Evolutionary conservation across 129 eudicot species (phyloP).

Genomic region (Glebionis coronaria): DNA sequence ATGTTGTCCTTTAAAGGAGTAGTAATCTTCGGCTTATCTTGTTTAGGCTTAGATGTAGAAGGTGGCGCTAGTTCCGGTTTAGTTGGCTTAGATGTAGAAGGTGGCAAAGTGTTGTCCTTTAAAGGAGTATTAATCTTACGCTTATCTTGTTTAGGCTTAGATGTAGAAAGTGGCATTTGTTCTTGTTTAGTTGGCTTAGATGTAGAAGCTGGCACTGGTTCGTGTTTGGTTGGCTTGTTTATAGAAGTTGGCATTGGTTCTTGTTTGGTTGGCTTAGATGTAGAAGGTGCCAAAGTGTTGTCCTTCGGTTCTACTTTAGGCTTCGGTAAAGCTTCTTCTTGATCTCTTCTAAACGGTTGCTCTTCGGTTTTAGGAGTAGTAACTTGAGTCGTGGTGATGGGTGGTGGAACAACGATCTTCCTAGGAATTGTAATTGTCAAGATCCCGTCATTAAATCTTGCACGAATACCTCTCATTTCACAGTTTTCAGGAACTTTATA

Average conservation of each 20-base stretch:
- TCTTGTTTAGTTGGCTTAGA: not conserved
- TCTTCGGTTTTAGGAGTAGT: conserved; percentile 11
- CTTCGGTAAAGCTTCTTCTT: conserved; percentile 11
- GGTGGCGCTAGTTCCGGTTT: conserved; percentile 6
- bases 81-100: too few species aligned
- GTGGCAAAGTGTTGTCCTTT: not conserved
- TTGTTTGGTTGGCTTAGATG: not conserved
- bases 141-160: not conserved
- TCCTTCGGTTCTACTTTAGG: conserved; percentile 1
- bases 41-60: too few species aligned
- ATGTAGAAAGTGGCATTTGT: conserved; percentile 1
- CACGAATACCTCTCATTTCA: conserved; percentile 40
- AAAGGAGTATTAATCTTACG: conserved; percentile 8
- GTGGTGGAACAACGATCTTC: conserved; percentile 7
- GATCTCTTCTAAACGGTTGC: conserved; percentile 10
- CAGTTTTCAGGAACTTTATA: conserved; percentile 48
- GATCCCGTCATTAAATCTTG: conserved; percentile 51
- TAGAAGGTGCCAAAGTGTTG: not conserved
- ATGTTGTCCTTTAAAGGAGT: not conserved
- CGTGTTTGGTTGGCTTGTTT: not conserved
- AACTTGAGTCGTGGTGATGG: conserved; percentile 17
- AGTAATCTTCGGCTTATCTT: conserved; percentile 12
- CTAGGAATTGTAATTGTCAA: conserved; percentile 55
- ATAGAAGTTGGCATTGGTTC: not conserved
- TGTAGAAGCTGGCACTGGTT: not conserved